Evolutionary conservation across 768 basidiomycete genomes (phyloP).

Genomic region (Kwoniella dendrophila): DNA sequence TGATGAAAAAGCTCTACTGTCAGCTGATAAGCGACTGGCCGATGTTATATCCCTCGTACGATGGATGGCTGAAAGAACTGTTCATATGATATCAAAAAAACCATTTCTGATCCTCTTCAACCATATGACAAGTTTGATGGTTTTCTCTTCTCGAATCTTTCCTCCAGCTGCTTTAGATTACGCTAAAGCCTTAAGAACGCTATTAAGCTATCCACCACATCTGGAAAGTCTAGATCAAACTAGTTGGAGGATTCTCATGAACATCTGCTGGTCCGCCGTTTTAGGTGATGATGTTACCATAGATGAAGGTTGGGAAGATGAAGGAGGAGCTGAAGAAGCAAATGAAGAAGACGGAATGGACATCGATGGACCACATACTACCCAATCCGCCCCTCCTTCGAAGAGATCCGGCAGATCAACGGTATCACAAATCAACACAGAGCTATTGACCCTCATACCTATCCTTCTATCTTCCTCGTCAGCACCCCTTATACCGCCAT

Average conservation of each 20-base stretch:
- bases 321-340: conserved; percentile 38
- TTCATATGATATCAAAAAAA: conserved; percentile 63
- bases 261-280: conserved; percentile 75
- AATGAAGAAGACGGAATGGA: conserved; percentile 20
- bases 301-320: conserved; percentile 53
- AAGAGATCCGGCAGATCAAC: conserved; percentile 8
- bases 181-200: conserved; percentile 69
- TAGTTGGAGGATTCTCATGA: conserved; percentile 70
- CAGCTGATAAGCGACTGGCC: conserved; percentile 64
- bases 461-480: conserved; percentile 62
- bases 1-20: not conserved
- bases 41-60: conserved; percentile 71
- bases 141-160: conserved; percentile 63
- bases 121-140: conserved; percentile 68
- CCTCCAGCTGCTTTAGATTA: conserved; percentile 74
- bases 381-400: conserved; percentile 35
- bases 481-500: conserved; percentile 64
- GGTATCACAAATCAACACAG: conserved; percentile 65
- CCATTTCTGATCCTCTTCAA: conserved; percentile 65
- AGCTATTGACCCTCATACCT: conserved; percentile 63
- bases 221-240: conserved; percentile 70
- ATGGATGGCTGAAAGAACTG: conserved; percentile 70
- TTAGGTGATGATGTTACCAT: conserved; percentile 63
- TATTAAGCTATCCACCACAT: conserved; percentile 73
- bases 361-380: conserved; percentile 12